Evolutionary conservation across 805 yeast genomes (phyloP).

Genomic region (Metahyphopichia silvanorum): DNA sequence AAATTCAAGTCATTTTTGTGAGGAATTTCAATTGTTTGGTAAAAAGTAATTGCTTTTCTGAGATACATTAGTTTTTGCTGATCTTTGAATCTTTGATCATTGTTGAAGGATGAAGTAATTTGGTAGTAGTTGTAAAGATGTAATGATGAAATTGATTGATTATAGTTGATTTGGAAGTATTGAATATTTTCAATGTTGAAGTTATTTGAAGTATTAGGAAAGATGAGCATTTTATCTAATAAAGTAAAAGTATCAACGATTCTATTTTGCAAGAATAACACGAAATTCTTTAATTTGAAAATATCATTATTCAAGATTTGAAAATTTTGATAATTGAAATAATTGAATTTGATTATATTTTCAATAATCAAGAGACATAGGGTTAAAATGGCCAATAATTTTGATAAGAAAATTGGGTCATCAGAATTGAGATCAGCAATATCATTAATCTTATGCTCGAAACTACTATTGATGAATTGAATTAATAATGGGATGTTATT

Average conservation of each 20-base stretch:
- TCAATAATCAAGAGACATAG: conserved; percentile 25
- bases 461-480: conserved; percentile 14
- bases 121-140: conserved; percentile 31
- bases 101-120: conserved; percentile 20
- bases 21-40: conserved; percentile 26
- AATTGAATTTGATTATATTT: conserved; percentile 25
- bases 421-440: conserved; percentile 4
- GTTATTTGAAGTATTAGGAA: conserved; percentile 10
- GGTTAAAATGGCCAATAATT: conserved; percentile 21
- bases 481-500: conserved; percentile 18
- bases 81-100: conserved; percentile 16
- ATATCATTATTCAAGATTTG: conserved; percentile 12
- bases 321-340: conserved; percentile 19
- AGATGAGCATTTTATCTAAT: conserved; percentile 17
- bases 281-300: conserved; percentile 20
- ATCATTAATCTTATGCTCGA: background rate
- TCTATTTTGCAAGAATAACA: conserved; percentile 22
- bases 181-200: conserved; percentile 4
- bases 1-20: conserved; percentile 15
- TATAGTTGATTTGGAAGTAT: conserved; percentile 25
- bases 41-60: conserved; percentile 26
- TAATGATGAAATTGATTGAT: conserved; percentile 22
- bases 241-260: conserved; percentile 24
- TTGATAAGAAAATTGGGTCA: conserved; percentile 26
- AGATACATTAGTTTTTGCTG: conserved; percentile 29